Evolutionary conservation across 345 rosid genomes (phyloP).

Genomic region (Sisymbrium altissimum): DNA sequence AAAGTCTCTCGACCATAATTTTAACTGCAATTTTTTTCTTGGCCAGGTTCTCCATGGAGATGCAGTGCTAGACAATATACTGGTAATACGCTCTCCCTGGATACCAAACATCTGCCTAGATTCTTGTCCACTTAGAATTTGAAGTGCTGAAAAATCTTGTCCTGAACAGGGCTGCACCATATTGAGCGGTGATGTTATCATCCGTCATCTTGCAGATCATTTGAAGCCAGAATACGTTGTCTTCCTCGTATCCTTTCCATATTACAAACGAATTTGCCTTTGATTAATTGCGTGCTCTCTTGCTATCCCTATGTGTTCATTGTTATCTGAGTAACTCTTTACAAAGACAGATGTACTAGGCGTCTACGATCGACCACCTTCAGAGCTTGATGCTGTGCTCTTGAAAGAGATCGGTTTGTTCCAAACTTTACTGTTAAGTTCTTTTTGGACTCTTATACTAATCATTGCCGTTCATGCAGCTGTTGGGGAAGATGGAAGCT

Average conservation of each 20-base stretch:
- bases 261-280: neutral
- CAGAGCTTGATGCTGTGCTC: constrained; percentile 68
- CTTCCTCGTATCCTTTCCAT: constrained; percentile 77
- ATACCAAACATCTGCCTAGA: neutral
- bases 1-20: neutral
- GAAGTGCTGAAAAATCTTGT: neutral
- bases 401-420: constrained; percentile 77
- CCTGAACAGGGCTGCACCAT: constrained; percentile 80
- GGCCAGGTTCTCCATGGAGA: constrained; percentile 93
- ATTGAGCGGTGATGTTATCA: constrained; percentile 91
- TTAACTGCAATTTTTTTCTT: neutral
- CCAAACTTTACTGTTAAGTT: neutral
- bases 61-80: constrained; percentile 75
- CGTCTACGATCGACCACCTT: constrained; percentile 85
- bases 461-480: constrained; percentile 37
- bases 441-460: neutral
- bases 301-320: neutral
- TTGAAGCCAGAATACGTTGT: constrained; percentile 80
- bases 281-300: neutral
- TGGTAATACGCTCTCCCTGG: constrained; percentile 39
- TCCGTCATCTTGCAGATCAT: constrained; percentile 74
- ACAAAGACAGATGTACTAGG: constrained; percentile 84
- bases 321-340: constrained; percentile 42
- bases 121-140: neutral
- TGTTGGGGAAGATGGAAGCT: constrained; percentile 74